Percentiles rank a stretch among this genome's conserved stretches.
These are phyloP conservation scores for Heliamphora pulchella DNA, from an alignment of 179 eudicot genomes.

Conservation along the genomic window DNA sequence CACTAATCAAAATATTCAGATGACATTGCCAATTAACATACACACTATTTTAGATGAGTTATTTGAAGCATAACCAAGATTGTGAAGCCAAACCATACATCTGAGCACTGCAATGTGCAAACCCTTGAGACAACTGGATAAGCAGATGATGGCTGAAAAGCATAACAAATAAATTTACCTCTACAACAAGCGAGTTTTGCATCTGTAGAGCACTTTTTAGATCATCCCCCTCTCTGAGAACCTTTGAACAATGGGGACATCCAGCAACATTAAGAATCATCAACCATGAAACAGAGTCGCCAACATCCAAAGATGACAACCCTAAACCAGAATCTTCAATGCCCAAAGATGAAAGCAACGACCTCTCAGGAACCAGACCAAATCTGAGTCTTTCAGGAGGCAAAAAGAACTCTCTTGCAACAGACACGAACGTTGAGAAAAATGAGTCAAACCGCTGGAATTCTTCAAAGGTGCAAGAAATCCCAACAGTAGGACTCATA, in stretches of 20 bases:
- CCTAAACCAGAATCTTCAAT: constrained; percentile 50
- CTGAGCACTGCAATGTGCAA: background rate
- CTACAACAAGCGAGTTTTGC: constrained; percentile 42
- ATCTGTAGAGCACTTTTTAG: constrained; percentile 43
- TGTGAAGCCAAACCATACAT: background rate
- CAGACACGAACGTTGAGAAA: constrained; percentile 43
- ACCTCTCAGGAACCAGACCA: constrained; percentile 54
- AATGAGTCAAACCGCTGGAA: constrained; percentile 49
- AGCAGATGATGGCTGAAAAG: background rate
- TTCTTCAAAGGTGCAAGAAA: constrained; percentile 50
- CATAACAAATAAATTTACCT: constrained; percentile 33
- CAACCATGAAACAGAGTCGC: constrained; percentile 60
- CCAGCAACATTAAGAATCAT: constrained; percentile 49
- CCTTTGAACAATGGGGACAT: constrained; percentile 59
- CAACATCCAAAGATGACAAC: constrained; percentile 47
- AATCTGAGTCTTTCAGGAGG: constrained; percentile 74
- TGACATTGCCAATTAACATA: background rate
- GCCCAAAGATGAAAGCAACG: constrained; percentile 49
- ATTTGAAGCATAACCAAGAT: constrained; percentile 6
- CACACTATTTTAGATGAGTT: background rate
- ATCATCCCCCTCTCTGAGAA: constrained; percentile 44
- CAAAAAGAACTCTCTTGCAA: constrained; percentile 54
- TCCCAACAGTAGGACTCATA: constrained; percentile 25
- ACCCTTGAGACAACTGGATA: background rate
- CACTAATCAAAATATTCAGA: background rate